A percentile compares a stretch with the other conserved stretches of the same genome.
Conservation (phyloP, 257 asterid genomes). For the Henckelia pumila region DNA sequence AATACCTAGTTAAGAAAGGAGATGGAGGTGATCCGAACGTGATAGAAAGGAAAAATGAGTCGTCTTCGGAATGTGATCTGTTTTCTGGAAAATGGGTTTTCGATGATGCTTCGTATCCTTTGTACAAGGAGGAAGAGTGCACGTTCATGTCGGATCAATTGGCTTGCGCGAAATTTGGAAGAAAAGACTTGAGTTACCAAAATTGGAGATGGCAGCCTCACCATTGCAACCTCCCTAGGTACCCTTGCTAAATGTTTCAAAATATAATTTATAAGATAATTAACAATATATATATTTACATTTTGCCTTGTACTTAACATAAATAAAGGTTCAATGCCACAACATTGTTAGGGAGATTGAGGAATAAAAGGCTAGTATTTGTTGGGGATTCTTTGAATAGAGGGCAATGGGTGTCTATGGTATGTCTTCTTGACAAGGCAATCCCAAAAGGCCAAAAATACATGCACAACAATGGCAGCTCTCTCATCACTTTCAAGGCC, state of each 20-base stretch:
- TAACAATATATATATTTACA: no score
- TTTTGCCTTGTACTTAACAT: no score
- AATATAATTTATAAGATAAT: no score
- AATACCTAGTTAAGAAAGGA: conserved; percentile 29
- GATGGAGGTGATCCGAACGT: conserved; percentile 5
- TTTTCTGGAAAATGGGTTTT: conserved; percentile 85
- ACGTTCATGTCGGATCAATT: conserved; percentile 91
- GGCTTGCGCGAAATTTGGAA: conserved; percentile 79
- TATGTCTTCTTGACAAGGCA: conserved; percentile 71
- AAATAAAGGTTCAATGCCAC: conserved; percentile 96
- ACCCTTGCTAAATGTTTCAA: no score
- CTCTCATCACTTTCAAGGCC: conserved; percentile 80
- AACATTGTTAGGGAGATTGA: conserved; percentile 62
- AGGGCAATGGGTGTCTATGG: conserved; percentile 94
- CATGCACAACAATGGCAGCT: conserved; percentile 65
- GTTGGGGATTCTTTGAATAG: conserved; percentile 91
- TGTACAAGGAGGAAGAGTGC: conserved; percentile 72
- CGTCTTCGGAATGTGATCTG: conserved; percentile 49
- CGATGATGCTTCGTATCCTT: conserved; percentile 62
- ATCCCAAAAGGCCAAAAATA: conserved; percentile 46
- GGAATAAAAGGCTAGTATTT: conserved; percentile 75
- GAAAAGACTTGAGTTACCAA: conserved; percentile 56
- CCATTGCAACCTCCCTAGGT: conserved; percentile 56
- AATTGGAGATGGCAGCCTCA: conserved; percentile 93
- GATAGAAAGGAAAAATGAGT: background rate